These are phyloP conservation scores for Knufia petricola DNA, from an alignment of 2,329 filamentous ascomycete genomes.

Conservation along the genomic window DNA sequence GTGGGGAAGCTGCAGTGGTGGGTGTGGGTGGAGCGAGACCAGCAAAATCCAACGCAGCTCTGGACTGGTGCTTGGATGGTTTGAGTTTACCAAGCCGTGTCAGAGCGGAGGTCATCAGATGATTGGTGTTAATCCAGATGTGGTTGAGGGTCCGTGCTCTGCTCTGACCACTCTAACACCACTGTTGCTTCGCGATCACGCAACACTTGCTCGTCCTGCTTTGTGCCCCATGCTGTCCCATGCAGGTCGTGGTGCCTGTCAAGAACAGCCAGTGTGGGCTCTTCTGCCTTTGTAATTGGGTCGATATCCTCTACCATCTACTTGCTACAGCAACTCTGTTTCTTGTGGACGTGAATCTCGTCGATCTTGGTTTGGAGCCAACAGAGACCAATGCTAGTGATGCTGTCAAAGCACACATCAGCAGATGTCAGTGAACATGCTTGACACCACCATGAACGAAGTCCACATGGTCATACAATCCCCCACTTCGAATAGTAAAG, in stretches of 20 bases:
- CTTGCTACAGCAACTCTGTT: not conserved
- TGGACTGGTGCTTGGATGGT: conserved; percentile 1
- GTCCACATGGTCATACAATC: not conserved
- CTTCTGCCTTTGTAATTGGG: not conserved
- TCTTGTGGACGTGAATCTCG: not conserved
- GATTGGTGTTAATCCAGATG: not conserved
- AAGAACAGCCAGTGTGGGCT: not conserved
- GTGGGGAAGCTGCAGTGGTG: not conserved
- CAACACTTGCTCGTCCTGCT: not conserved
- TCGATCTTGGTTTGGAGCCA: not conserved
- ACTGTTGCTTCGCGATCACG: conserved; percentile 4
- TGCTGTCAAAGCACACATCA: not conserved
- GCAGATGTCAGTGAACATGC: not conserved
- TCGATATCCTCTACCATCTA: too few species aligned
- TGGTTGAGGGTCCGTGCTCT: not conserved
- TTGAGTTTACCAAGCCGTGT: not conserved
- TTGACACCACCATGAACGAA: not conserved
- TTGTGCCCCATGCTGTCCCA: not conserved
- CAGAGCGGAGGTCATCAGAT: not conserved
- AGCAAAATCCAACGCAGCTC: not conserved
- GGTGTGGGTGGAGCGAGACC: not conserved
- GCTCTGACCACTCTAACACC: not conserved
- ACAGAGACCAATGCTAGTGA: not conserved
- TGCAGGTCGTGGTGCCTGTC: not conserved
- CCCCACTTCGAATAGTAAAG: not conserved